These are phyloP conservation scores for Selaginella tamariscina DNA, from an alignment of 75 land plant genomes.

Conservation along the genomic window DNA sequence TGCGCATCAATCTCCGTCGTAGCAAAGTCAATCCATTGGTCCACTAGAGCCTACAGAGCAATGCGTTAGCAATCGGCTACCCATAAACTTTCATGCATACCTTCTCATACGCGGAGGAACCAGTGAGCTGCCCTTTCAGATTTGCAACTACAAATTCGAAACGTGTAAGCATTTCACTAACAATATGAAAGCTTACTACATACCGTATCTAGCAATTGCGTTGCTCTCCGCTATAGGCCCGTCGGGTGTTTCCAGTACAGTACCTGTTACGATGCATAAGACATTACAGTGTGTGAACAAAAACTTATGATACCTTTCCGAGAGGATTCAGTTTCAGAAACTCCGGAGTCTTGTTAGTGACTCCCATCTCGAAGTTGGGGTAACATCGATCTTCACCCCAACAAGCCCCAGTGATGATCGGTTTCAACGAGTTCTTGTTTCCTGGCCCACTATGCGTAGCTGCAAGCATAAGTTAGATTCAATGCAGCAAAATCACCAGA, in stretches of 20 bases:
- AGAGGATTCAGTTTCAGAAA: slow-evolving; percentile 82
- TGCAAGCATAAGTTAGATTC: slow-evolving; percentile 13
- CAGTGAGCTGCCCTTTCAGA: slow-evolving; percentile 44
- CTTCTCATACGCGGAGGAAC: slow-evolving; percentile 55
- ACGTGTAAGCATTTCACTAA: neutral
- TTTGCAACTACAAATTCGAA: slow-evolving; percentile 43
- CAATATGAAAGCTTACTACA: neutral
- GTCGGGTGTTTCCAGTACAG: slow-evolving; percentile 85
- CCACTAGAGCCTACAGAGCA: slow-evolving; percentile 47
- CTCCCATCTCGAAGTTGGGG: slow-evolving; percentile 76
- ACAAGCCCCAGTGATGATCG: slow-evolving; percentile 70
- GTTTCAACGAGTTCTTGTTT: slow-evolving; percentile 70
- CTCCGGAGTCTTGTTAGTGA: slow-evolving; percentile 71
- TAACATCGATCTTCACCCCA: slow-evolving; percentile 48
- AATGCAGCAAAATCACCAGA: neutral
- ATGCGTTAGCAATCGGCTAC: neutral
- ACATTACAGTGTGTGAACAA: neutral
- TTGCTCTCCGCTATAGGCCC: slow-evolving; percentile 88
- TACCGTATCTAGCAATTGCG: slow-evolving; percentile 91
- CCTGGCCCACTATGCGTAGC: slow-evolving; percentile 35
- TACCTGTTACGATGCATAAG: slow-evolving; percentile 31
- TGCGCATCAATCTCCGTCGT: slow-evolving; percentile 51
- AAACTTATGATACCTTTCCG: slow-evolving; percentile 62
- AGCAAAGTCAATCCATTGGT: slow-evolving; percentile 93
- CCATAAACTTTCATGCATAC: slow-evolving; percentile 18